Evolutionary conservation across 2,329 filamentous ascomycete genomes (phyloP).

Genomic region (Fonsecaea pugnacius): DNA sequence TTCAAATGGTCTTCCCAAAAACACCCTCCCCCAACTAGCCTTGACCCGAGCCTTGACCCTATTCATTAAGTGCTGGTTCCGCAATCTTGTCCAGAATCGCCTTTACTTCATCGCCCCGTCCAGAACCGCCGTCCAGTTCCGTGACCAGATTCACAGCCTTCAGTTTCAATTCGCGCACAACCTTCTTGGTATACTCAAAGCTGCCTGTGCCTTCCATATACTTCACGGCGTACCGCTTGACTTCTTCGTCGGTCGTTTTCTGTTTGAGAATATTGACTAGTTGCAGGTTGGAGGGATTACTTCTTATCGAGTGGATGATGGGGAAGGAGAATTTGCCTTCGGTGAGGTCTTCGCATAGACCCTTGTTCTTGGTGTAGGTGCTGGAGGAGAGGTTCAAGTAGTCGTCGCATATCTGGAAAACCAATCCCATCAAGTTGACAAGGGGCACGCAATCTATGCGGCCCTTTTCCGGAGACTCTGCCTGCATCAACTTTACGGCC

Average conservation of each 20-base stretch:
- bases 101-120: slow-evolving; percentile 63
- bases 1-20: neutral
- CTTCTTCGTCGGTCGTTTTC: slow-evolving; percentile 80
- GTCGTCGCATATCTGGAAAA: slow-evolving; percentile 65
- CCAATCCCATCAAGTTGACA: slow-evolving; percentile 62
- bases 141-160: slow-evolving; percentile 67
- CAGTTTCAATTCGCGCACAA: slow-evolving; percentile 66
- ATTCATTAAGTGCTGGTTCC: slow-evolving; percentile 12
- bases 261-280: slow-evolving; percentile 92
- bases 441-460: slow-evolving; percentile 60
- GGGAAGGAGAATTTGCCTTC: slow-evolving; percentile 98
- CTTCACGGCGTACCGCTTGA: slow-evolving; percentile 85
- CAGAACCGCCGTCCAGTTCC: slow-evolving; percentile 62
- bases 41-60: neutral
- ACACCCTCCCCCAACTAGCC: neutral
- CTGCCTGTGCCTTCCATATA: slow-evolving; percentile 92
- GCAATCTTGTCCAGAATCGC: slow-evolving; percentile 70
- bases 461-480: slow-evolving; percentile 40
- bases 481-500: slow-evolving; percentile 53
- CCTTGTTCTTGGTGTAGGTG: slow-evolving; percentile 87
- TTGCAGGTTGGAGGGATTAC: slow-evolving; percentile 53
- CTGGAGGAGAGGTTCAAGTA: slow-evolving; percentile 78
- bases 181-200: slow-evolving; percentile 80
- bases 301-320: slow-evolving; percentile 87
- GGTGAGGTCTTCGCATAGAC: slow-evolving; percentile 90